A percentile compares a stretch with the other conserved stretches of the same genome.
Conservation (phyloP, 2,329 filamentous ascomycete species). For the Colletotrichum sp. region DNA sequence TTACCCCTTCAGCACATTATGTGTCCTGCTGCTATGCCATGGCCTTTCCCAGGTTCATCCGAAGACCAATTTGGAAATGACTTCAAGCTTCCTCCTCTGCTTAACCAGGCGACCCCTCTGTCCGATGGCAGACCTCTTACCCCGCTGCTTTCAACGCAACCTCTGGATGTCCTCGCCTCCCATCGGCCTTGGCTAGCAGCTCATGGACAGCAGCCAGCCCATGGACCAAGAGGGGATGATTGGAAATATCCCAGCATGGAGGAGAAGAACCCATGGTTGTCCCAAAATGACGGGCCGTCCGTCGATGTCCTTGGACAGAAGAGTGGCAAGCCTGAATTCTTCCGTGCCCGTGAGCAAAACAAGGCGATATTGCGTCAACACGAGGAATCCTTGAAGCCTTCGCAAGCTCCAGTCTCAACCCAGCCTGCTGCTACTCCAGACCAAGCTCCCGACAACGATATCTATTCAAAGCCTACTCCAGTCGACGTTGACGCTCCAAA, state of each 20-base stretch:
- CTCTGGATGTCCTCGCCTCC: not conserved
- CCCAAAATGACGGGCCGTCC: not conserved
- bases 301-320: conserved; percentile 37
- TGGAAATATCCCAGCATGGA: not conserved
- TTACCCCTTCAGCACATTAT: not conserved
- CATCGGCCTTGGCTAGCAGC: not conserved
- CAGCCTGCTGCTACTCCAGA: not conserved
- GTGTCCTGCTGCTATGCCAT: not conserved
- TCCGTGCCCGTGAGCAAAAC: conserved; percentile 44
- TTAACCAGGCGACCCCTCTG: not conserved
- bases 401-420: not conserved
- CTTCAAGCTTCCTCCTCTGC: not conserved
- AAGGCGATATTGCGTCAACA: conserved; percentile 18
- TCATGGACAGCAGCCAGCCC: not conserved
- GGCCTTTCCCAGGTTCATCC: not conserved
- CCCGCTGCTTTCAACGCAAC: not conserved
- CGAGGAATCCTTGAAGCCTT: not conserved
- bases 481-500: not conserved
- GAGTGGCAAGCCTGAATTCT: conserved; percentile 43
- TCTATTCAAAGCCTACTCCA: not conserved
- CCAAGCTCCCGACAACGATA: not conserved
- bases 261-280: not conserved
- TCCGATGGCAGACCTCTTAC: not conserved
- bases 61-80: not conserved
- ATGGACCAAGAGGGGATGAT: not conserved